Base-by-base conservation (phyloP, 495 filamentous ascomycete species). In the Aspergillus indologenus region DNA sequence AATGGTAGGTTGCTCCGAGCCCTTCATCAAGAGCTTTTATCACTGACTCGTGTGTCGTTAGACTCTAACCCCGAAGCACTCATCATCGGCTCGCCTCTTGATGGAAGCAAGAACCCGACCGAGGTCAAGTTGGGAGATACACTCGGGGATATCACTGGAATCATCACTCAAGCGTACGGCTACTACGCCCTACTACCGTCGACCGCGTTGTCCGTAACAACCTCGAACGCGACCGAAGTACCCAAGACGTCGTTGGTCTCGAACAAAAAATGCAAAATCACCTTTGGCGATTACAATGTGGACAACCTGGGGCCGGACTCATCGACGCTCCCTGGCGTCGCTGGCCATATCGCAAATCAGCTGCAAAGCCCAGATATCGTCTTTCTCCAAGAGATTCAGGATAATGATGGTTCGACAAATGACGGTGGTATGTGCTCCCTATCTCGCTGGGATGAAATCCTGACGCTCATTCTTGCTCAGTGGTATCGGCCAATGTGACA, bases 31-130 rank as follows among this genome's bases (percentile, higher is more conserved):
- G 7, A 19, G n/a, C 24, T 57, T 56, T 6, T 50, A 17, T 43
- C n/a, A 17, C 55, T 62, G 20, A 62, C 59, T 23, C 21, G 14
- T 31, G 18, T 14, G 31, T 7, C 20, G 8, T 4, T 58, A 69
- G 84, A 87, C 56, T 80, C 79, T 50, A 87, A 87, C 60, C 85
- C 85, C 0, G 85, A 87, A 64, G 75, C 79, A 31, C 84, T 87
- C 60, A 66, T 83, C 58, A 80, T 87, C 65, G 80, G 80, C 42
- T 53, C 68, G 0, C 85, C 85, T 8, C 76, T 87, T 17, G 84
- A 87, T 62, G 82, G 82, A 46, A 81, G 80, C 31, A 68, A 72
- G 19, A 87, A 87, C 67, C 77, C 78, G 12, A 69, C 60, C n/a
- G 71, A 70, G 45, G 75, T 71, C 54, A 82, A 79, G 61, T 73